phyloP scores from a whole-genome alignment of 2,329 filamentous ascomycete genomes.

The Fusarium hainanense region DNA sequence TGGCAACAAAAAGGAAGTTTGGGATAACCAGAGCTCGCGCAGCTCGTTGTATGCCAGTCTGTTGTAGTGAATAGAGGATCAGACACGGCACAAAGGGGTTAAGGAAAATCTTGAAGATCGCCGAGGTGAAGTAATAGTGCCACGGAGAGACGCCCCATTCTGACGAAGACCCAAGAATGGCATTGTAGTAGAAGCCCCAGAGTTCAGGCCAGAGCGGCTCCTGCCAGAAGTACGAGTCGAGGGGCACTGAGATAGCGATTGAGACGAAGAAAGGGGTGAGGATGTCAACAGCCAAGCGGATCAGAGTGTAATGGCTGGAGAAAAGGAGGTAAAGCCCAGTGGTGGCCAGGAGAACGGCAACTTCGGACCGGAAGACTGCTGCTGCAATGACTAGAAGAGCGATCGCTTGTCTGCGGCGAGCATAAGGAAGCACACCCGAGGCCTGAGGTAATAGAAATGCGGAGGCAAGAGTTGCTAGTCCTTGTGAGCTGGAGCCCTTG shows the following conservation, averaged over 20 bases:
- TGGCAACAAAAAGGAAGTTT: conserved; percentile 74
- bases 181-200: conserved; percentile 90
- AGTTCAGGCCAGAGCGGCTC: conserved; percentile 89
- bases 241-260: conserved; percentile 74
- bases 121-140: conserved; percentile 86
- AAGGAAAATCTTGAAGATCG: conserved; percentile 83
- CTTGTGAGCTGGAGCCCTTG: neutral
- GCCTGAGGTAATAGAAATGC: conserved; percentile 57
- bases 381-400: conserved; percentile 82
- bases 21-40: conserved; percentile 70
- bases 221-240: conserved; percentile 97
- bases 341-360: conserved; percentile 81
- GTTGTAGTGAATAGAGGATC: conserved; percentile 62
- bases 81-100: conserved; percentile 77
- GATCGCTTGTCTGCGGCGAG: conserved; percentile 72
- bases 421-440: conserved; percentile 43
- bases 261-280: conserved; percentile 72
- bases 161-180: conserved; percentile 81
- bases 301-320: conserved; percentile 62
- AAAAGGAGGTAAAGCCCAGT: conserved; percentile 73
- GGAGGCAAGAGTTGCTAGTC: conserved; percentile 72
- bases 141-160: conserved; percentile 90
- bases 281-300: conserved; percentile 74
- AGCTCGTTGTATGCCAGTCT: conserved; percentile 57
- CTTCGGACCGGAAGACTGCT: conserved; percentile 88